phyloP scores from a whole-genome alignment of 2,329 filamentous ascomycete genomes.

The Aspergillus costaricaensis region DNA sequence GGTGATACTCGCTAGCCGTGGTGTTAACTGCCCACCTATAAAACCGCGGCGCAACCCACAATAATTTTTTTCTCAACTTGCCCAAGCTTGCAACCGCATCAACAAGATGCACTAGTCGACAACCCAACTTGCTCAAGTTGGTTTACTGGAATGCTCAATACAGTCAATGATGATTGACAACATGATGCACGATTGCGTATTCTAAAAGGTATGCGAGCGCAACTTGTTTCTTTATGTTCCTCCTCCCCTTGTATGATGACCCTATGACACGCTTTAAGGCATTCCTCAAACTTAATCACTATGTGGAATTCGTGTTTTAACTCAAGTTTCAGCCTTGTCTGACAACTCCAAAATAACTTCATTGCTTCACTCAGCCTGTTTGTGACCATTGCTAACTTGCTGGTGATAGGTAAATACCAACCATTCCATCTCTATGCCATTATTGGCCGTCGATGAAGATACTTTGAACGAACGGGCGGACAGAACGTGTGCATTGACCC shows the following conservation, averaged over 20 bases:
- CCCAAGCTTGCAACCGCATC: constrained; percentile 20
- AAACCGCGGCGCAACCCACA: constrained; percentile 23
- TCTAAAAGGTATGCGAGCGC: constrained; percentile 48
- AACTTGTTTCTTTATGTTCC: constrained; percentile 11
- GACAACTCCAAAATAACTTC: constrained; percentile 40
- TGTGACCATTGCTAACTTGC: constrained; percentile 33
- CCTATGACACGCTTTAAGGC: constrained; percentile 63
- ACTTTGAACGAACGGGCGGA: constrained; percentile 69
- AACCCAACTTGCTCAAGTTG: background rate
- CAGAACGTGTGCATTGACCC: constrained; percentile 58
- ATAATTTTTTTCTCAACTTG: constrained; percentile 21
- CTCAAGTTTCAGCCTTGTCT: constrained; percentile 72
- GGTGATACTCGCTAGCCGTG: constrained; percentile 18
- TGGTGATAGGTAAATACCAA: constrained; percentile 36
- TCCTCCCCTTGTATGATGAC: constrained; percentile 57
- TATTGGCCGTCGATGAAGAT: constrained; percentile 56
- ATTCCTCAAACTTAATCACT: constrained; percentile 68
- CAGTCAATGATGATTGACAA: background rate
- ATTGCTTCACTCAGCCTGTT: constrained; percentile 19
- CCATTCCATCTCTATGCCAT: constrained; percentile 21
- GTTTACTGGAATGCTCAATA: background rate
- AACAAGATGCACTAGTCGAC: background rate
- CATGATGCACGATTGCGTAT: background rate
- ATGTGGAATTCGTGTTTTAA: constrained; percentile 63
- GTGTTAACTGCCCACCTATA: constrained; percentile 17